Evolutionary conservation across 1,139 yeast genomes (phyloP), one percentile per base, ranked within the genome.

Genomic region (Lodderomyces pseudojiufengensis): DNA sequence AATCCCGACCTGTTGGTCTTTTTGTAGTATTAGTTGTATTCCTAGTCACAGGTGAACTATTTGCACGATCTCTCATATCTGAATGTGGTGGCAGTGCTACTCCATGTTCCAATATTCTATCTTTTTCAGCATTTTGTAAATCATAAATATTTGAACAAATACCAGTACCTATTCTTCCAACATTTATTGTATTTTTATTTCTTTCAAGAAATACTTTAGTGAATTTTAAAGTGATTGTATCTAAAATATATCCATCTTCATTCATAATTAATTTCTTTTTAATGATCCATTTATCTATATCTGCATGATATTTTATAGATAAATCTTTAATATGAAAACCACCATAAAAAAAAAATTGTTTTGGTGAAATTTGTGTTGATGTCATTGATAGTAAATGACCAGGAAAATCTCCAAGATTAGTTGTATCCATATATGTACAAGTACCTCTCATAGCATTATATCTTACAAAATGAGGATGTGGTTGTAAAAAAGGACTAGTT

Each of bases 331-430:
- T 42, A 40, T 49, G 51, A 46, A 65, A 70, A 3, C 76, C 76
- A 4, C 75, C 76, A 40, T 55, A 66, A 40, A 63, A 63, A 43
- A 70, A 67, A 9, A 61, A 52, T 42, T 69, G 73, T 15, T 56
- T 48, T 9, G 57, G 51, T 1, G 73, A 61, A 9, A 70, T 55
- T 30, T 51, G 53, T 8, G 68, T 54, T 25, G 61, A 51, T 1
- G 50, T 36, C 51, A 64, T 50, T n/a, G 54, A 47, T 42, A 55
- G 52, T 22, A 66, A 49, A 33, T 59, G 58, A 3, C 49, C 43
- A 0, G 73, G 73, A 16, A 46, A 47, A n/a, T 50, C 44, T 21
- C 48, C 44, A 26, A 52, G 42, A 10, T 43, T 41, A 18, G 43
- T 37, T 2, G 55, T 50, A 37, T 63, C 68, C 39, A 63, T 49